Percentiles rank a stretch among this genome's conserved stretches.
Evolutionary conservation across 2,329 filamentous ascomycete species (phyloP).

Genomic region (Aureobasidium namibiae): DNA sequence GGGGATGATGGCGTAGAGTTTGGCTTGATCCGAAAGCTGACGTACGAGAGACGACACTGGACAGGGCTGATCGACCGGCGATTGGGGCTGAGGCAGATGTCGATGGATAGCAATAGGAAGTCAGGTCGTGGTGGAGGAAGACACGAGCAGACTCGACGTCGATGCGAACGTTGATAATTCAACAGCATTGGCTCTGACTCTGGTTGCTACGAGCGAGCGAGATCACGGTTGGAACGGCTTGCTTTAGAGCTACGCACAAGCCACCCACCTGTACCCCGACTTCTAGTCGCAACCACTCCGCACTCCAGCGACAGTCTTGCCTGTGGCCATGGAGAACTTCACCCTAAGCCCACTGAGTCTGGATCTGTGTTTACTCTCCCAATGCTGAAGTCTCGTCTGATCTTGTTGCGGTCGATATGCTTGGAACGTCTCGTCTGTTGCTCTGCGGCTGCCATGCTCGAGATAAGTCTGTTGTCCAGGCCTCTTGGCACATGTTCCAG

Average conservation of each 20-base stretch:
- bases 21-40: not conserved
- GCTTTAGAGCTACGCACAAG: not conserved
- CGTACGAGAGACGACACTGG: not conserved
- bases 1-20: slow-evolving; percentile 5
- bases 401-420: no score
- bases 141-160: not conserved
- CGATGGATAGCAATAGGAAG: not conserved
- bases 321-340: not conserved
- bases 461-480: not conserved
- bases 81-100: not conserved
- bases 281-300: not conserved
- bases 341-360: no score
- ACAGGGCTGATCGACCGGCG: not conserved
- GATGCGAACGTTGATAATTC: not conserved
- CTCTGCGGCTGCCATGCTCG: not conserved
- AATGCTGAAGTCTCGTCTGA: no score
- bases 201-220: not conserved
- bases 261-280: not conserved
- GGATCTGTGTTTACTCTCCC: no score
- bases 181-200: not conserved
- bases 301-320: not conserved
- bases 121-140: not conserved
- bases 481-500: not conserved
- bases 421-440: not conserved
- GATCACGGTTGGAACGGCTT: no score